Conservation (phyloP, 2,329 filamentous ascomycete genomes). For the Fusarium sublunatum region DNA sequence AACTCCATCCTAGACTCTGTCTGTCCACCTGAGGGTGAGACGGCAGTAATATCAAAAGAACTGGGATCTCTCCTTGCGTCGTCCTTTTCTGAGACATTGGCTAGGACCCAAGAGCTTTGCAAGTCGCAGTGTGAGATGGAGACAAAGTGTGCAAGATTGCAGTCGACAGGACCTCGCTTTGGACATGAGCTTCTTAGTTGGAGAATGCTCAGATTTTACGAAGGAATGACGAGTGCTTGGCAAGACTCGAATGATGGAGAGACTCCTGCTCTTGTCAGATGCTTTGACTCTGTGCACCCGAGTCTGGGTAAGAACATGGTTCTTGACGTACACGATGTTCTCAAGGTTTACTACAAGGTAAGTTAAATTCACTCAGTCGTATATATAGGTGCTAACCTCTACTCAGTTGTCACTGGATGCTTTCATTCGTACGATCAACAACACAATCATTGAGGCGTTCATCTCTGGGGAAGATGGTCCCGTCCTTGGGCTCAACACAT, state of each 20-base stretch:
- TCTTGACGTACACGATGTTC: slow-evolving; percentile 51
- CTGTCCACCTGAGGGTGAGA: slow-evolving; percentile 32
- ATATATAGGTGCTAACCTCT: neutral
- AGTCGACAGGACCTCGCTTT: slow-evolving; percentile 44
- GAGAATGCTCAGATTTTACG: slow-evolving; percentile 37
- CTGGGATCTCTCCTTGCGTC: slow-evolving; percentile 17
- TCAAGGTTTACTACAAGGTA: slow-evolving; percentile 54
- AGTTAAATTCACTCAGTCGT: neutral
- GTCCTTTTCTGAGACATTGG: slow-evolving; percentile 3
- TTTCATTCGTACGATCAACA: slow-evolving; percentile 43
- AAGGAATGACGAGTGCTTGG: neutral
- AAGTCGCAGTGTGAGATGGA: slow-evolving; percentile 19
- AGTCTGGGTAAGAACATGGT: slow-evolving; percentile 44
- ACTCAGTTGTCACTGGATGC: slow-evolving; percentile 45
- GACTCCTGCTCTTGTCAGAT: neutral
- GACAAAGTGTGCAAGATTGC: slow-evolving; percentile 20
- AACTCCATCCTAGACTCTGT: slow-evolving; percentile 25
- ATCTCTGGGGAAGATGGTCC: slow-evolving; percentile 35
- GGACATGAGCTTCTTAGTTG: slow-evolving; percentile 33
- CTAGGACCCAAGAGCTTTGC: slow-evolving; percentile 6
- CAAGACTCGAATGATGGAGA: neutral
- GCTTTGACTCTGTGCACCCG: slow-evolving; percentile 21
- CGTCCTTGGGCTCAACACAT: slow-evolving; percentile 19
- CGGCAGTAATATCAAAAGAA: slow-evolving; percentile 26
- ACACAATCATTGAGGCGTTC: slow-evolving; percentile 26